Conservation (phyloP, 1,139 yeast genomes). For the Yamadazyma dendronema region DNA sequence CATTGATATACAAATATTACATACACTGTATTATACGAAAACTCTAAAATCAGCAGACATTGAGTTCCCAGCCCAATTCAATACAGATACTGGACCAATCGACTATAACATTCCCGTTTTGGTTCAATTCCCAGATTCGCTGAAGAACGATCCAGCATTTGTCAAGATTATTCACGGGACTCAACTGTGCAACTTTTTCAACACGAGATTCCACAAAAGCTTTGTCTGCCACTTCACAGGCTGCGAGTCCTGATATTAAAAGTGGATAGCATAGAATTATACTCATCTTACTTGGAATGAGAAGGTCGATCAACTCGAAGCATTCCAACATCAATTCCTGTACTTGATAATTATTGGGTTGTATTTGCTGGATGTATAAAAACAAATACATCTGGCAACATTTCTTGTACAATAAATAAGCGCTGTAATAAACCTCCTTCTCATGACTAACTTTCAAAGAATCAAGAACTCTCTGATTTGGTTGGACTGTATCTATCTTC, state of each 20-base stretch:
- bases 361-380: conserved; percentile 10
- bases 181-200: conserved; percentile 14
- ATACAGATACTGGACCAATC: conserved; percentile 29
- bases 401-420: conserved; percentile 8
- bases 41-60: conserved; percentile 14
- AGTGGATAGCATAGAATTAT: conserved; percentile 16
- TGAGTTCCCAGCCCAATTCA: conserved; percentile 26
- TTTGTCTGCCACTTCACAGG: conserved; percentile 19
- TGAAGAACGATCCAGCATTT: conserved; percentile 18
- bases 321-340: conserved; percentile 4
- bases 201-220: conserved; percentile 8
- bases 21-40: background rate
- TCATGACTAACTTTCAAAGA: conserved; percentile 8
- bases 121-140: conserved; percentile 25
- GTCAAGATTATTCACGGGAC: conserved; percentile 23
- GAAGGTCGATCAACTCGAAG: conserved; percentile 8
- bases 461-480: conserved; percentile 8
- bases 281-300: conserved; percentile 12
- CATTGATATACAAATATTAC: conserved; percentile 8
- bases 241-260: conserved; percentile 25
- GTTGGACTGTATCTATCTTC: conserved; percentile 8
- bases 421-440: conserved; percentile 5
- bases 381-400: conserved; percentile 9
- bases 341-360: conserved; percentile 9
- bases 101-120: conserved; percentile 19